A percentile compares a stretch with the other conserved stretches of the same genome.
These are phyloP conservation scores for Oemleria cerasiformis DNA, from an alignment of 306 rosid species.

Conservation along the genomic window DNA sequence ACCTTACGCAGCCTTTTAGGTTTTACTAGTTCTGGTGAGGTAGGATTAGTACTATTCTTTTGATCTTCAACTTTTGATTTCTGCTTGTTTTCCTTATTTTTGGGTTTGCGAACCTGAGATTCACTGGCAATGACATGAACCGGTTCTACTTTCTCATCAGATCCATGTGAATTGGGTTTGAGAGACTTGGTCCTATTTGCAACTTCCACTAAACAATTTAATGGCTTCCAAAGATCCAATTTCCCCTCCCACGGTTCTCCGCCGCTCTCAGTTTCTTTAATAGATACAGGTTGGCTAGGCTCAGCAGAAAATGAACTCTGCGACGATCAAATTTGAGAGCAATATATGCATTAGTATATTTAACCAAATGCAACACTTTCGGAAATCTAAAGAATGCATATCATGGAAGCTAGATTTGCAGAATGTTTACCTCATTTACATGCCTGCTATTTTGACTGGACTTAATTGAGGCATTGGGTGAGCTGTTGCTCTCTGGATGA, in stretches of 20 bases:
- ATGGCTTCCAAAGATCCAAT: conserved; percentile 88
- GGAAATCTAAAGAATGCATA: conserved; percentile 1
- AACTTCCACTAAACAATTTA: conserved; percentile 83
- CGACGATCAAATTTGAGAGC: conserved; percentile 24
- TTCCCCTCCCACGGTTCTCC: conserved; percentile 59
- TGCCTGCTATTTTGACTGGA: conserved; percentile 43
- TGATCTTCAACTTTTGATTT: conserved; percentile 60
- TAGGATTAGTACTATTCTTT: conserved; percentile 43
- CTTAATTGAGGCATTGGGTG: conserved; percentile 59
- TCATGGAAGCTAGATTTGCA: conserved; percentile 12
- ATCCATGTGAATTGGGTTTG: conserved; percentile 63
- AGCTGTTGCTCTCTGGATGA: conserved; percentile 59
- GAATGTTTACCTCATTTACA: conserved; percentile 42
- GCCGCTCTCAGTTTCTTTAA: conserved; percentile 62
- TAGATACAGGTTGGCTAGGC: conserved; percentile 45
- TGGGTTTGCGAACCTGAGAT: conserved; percentile 47
- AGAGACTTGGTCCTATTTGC: conserved; percentile 84
- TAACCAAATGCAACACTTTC: background rate
- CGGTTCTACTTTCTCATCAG: conserved; percentile 52
- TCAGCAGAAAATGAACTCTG: conserved; percentile 63
- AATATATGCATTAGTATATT: conserved; percentile 17
- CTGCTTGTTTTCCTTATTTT: conserved; percentile 61
- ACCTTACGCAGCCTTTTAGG: conserved; percentile 63
- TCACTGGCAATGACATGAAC: conserved; percentile 34
- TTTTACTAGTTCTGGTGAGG: conserved; percentile 43